phyloP scores from a whole-genome alignment of 2,329 filamentous ascomycete species.

The Pyrenophora tritici-repentis region DNA sequence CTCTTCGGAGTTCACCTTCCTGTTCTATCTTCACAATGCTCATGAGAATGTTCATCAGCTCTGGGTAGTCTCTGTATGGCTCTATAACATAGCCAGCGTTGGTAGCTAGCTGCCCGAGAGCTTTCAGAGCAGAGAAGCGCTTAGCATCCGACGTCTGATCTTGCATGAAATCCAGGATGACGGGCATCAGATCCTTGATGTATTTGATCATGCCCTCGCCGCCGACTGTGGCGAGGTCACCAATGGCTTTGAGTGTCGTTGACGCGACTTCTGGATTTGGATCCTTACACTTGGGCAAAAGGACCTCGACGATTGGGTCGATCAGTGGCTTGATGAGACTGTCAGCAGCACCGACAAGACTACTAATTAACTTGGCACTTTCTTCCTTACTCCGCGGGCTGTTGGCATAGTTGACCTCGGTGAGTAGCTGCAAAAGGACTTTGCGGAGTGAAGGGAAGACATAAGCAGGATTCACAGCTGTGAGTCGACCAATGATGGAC shows the following conservation, averaged over 20 bases:
- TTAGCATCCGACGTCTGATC: conserved; percentile 90
- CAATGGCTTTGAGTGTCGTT: conserved; percentile 92
- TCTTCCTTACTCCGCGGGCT: conserved; percentile 95
- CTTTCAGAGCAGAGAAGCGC: conserved; percentile 86
- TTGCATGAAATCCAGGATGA: conserved; percentile 91
- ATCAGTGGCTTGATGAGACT: conserved; percentile 95
- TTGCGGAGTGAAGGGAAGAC: conserved; percentile 95
- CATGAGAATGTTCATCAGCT: conserved; percentile 88
- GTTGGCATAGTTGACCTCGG: conserved; percentile 94
- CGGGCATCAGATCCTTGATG: conserved; percentile 89
- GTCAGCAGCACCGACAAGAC: conserved; percentile 91
- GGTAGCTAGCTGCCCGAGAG: conserved; percentile 88
- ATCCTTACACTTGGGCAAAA: conserved; percentile 92
- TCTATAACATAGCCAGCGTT: conserved; percentile 98
- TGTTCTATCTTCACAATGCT: conserved; percentile 94
- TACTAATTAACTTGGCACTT: conserved; percentile 87
- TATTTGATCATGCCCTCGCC: conserved; percentile 93
- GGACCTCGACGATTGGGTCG: conserved; percentile 90
- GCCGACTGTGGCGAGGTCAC: conserved; percentile 90
- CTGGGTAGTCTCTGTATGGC: conserved; percentile 92
- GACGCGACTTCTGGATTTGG: conserved; percentile 85
- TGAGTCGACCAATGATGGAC: conserved; percentile 91
- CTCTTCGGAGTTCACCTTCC: conserved; percentile 80
- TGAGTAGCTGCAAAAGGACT: conserved; percentile 92
- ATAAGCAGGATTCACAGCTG: conserved; percentile 90